Evolutionary conservation across 768 basidiomycete species (phyloP), one percentile per base, ranked within the genome.

Genomic region (Suillus lakei): DNA sequence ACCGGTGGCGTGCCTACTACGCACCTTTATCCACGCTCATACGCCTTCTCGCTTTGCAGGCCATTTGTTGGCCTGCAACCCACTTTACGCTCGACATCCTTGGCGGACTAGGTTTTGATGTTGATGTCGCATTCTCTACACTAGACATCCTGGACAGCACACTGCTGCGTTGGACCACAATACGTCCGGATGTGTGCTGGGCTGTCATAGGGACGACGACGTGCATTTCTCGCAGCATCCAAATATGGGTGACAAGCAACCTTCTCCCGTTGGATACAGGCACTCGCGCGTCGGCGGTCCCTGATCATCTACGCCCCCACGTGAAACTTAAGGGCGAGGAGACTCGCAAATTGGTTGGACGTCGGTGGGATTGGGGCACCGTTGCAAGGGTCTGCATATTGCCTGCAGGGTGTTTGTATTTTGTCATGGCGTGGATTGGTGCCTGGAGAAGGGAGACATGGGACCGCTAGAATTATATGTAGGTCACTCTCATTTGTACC

Each of bases 191-290:
- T n/a, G 79, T 91, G 5, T 91, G 88, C 60, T 99, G 97, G 97
- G 91, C 94, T 4, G 85, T 91, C 13, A 92, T 98, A 56, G 96
- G 91, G 0, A 95, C 91, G 15, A 94, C 93, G 54, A 98, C 97
- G 0, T 93, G 90, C 72, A 81, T 90, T 62, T 91, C 90, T 69
- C 85, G 92, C 62, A 87, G 89, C 69, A 85, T 98, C 62, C 94
- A 98, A 79, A 90, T 98, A 66, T 99, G 96, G 95, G 96, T 98
- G 30, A 97, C 96, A 46, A 92, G 90, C 73, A 99, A 99, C 75
- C 85, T 99, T 64, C 78, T 77, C 4, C 46, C 62, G 34, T 66
- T 68, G 15, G 30, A 60, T 26, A 48, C 71, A 18, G 56, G 61
- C 66, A 56, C 63, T 1, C 64, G 65, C 36, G 1, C 36, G 16